Percentiles rank a stretch among this genome's conserved stretches.
Conservation (phyloP, 1,139 yeast species). For the Spencermartinsiella ligniputridi region DNA sequence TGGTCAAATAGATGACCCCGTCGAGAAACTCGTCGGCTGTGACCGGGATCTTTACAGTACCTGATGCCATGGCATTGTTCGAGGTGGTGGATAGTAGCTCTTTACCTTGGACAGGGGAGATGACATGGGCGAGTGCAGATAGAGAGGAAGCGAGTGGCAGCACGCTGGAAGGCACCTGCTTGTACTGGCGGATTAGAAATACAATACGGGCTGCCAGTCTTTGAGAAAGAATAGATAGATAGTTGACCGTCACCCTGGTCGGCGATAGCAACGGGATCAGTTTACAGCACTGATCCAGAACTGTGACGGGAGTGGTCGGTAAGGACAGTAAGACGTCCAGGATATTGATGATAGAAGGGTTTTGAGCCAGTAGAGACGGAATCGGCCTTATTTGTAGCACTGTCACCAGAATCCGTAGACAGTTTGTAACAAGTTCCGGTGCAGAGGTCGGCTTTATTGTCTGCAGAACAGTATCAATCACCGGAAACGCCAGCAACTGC, state of each 20-base stretch:
- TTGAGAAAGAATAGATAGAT: conserved; percentile 14
- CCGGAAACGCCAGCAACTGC: conserved; percentile 21
- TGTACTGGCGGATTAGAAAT: conserved; percentile 13
- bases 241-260: conserved; percentile 11
- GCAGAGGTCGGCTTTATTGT: conserved; percentile 15
- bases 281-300: conserved; percentile 23
- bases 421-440: conserved; percentile 21
- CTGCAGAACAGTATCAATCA: conserved; percentile 20
- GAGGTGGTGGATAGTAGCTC: conserved; percentile 12
- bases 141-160: conserved; percentile 25
- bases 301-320: conserved; percentile 13
- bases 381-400: conserved; percentile 23
- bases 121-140: conserved; percentile 29
- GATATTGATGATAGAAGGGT: conserved; percentile 22
- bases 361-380: conserved; percentile 18
- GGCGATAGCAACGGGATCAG: conserved; percentile 26
- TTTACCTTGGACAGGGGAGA: conserved; percentile 18
- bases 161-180: conserved; percentile 8
- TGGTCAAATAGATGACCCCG: conserved; percentile 25
- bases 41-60: conserved; percentile 9
- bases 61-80: conserved; percentile 12
- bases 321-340: conserved; percentile 20
- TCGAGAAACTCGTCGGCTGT: conserved; percentile 20
- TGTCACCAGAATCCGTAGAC: conserved; percentile 26
- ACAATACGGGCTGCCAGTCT: conserved; percentile 19